Conservation (phyloP, 148 eudicot species). For the Rheum nobile region DNA sequence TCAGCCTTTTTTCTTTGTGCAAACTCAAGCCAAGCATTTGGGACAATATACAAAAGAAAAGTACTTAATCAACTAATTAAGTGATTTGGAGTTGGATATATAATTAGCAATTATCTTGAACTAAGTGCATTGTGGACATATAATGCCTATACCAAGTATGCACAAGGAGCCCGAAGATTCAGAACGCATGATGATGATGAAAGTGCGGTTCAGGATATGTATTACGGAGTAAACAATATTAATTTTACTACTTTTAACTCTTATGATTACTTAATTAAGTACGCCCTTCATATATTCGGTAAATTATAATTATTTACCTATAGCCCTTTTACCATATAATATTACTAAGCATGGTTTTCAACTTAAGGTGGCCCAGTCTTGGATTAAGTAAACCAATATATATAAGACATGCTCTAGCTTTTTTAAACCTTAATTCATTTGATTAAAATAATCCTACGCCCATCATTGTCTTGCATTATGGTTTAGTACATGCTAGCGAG, state of each 20-base stretch:
- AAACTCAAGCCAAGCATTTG: background rate
- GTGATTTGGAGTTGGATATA: background rate
- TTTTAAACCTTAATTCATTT: background rate
- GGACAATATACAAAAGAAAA: background rate
- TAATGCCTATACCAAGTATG: background rate
- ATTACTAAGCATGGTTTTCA: background rate
- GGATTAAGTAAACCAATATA: slow-evolving; percentile 2
- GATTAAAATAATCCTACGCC: background rate
- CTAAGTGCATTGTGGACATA: background rate
- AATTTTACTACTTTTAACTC: background rate
- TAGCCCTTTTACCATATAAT: background rate
- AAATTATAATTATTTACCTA: background rate
- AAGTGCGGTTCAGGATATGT: background rate
- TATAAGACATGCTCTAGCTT: background rate
- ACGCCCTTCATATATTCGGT: background rate
- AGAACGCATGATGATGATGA: background rate
- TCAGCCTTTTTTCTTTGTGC: background rate
- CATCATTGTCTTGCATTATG: background rate
- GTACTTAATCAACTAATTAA: background rate
- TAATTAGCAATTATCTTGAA: background rate
- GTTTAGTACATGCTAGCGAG: background rate
- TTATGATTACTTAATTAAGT: background rate
- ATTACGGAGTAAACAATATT: background rate
- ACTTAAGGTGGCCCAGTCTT: background rate
- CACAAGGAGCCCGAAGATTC: background rate